Percentiles rank a stretch among this genome's conserved stretches.
Evolutionary conservation across 164 flowering plant species (phyloP).

Genomic region (Euptelea pleiosperma): DNA sequence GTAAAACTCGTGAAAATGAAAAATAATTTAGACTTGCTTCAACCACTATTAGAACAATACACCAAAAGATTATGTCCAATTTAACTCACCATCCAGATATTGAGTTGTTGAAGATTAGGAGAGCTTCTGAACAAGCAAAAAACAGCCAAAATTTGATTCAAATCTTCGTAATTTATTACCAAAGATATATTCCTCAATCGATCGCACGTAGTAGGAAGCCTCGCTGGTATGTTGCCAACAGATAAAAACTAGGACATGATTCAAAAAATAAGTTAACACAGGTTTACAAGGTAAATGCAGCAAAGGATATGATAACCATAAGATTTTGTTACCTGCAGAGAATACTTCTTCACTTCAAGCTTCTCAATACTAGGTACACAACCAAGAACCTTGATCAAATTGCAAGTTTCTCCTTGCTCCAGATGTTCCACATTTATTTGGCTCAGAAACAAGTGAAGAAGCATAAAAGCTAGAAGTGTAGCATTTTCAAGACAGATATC

Average conservation of each 20-base stretch:
- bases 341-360: slow-evolving; percentile 46
- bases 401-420: slow-evolving; percentile 22
- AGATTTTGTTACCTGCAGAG: slow-evolving; percentile 36
- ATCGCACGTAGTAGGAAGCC: slow-evolving; percentile 30
- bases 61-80: not conserved
- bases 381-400: slow-evolving; percentile 42
- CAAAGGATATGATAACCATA: not conserved
- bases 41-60: not conserved
- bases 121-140: slow-evolving; percentile 45
- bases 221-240: slow-evolving; percentile 33
- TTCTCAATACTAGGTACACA: slow-evolving; percentile 42
- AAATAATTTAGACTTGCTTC: no score
- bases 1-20: not conserved
- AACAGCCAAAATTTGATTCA: slow-evolving; percentile 31
- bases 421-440: slow-evolving; percentile 19
- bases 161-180: slow-evolving; percentile 32
- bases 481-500: slow-evolving; percentile 38
- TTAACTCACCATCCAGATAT: slow-evolving; percentile 41
- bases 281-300: no score
- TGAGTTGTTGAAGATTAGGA: slow-evolving; percentile 47
- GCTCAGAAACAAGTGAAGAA: no score
- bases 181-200: slow-evolving; percentile 45
- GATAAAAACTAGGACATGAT: slow-evolving; percentile 38
- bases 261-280: not conserved
- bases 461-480: slow-evolving; percentile 28